phyloP scores from a whole-genome alignment of 495 filamentous ascomycete species.

The Talaromyces trachyspermus region DNA sequence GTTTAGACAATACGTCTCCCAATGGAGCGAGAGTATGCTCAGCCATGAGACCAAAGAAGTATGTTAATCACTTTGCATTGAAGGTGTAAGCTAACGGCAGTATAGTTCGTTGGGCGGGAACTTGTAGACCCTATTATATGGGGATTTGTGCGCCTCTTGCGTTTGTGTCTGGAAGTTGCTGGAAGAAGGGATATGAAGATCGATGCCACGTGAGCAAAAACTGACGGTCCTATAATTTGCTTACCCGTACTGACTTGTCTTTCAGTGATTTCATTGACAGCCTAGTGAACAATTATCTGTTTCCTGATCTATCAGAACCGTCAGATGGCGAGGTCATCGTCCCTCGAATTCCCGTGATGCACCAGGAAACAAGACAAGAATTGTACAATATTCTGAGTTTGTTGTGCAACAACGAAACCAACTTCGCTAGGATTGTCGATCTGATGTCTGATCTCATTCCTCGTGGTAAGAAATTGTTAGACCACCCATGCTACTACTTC shows the following conservation, averaged over 20 bases:
- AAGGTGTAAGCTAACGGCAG: background rate
- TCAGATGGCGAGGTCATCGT: slow-evolving; percentile 13
- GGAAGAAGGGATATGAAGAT: slow-evolving; percentile 35
- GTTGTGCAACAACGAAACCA: slow-evolving; percentile 48
- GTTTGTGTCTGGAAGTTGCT: slow-evolving; percentile 42
- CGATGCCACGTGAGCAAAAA: slow-evolving; percentile 31
- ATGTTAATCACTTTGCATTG: slow-evolving; percentile 7
- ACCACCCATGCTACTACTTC: slow-evolving; percentile 9
- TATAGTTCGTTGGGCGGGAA: slow-evolving; percentile 45
- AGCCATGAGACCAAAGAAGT: slow-evolving; percentile 46
- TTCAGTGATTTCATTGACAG: slow-evolving; percentile 44
- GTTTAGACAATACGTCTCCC: slow-evolving; percentile 39
- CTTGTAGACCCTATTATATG: slow-evolving; percentile 39
- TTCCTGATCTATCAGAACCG: slow-evolving; percentile 47
- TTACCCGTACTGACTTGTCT: slow-evolving; percentile 6
- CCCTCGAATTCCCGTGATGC: slow-evolving; percentile 41
- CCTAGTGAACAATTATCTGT: slow-evolving; percentile 63
- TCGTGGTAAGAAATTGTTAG: slow-evolving; percentile 26
- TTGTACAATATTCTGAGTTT: slow-evolving; percentile 56
- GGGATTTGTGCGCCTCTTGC: slow-evolving; percentile 40
- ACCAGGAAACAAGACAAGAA: slow-evolving; percentile 50
- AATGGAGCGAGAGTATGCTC: slow-evolving; percentile 50
- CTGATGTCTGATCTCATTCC: slow-evolving; percentile 47
- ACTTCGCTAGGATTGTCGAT: slow-evolving; percentile 44
- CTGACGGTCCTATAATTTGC: too few species aligned